Conservation (phyloP, 2,329 filamentous ascomycete species). For the Fusarium kyushuense region DNA sequence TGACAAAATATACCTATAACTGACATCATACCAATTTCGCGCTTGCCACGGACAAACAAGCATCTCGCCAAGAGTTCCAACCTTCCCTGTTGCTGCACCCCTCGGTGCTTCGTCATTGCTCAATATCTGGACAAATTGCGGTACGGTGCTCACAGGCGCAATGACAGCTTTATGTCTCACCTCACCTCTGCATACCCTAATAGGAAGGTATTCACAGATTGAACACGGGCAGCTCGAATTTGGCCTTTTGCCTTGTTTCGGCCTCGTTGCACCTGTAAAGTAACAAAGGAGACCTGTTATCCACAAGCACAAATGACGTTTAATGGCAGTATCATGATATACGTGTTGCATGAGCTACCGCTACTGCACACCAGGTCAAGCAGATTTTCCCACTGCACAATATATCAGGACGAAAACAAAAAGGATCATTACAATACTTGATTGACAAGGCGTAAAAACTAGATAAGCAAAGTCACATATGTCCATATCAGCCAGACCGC, state of each 20-base stretch:
- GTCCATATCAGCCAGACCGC: constrained; percentile 20
- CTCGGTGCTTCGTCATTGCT: not conserved
- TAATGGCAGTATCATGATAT: too few relatives aligned
- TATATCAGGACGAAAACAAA: not conserved
- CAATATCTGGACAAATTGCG: not conserved
- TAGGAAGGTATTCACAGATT: not conserved
- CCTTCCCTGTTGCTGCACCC: not conserved
- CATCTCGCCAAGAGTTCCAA: not conserved
- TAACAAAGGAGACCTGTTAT: not conserved
- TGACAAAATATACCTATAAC: not conserved
- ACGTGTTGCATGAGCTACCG: not conserved
- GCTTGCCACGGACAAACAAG: not conserved
- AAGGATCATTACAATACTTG: constrained; percentile 30
- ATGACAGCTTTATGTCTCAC: not conserved
- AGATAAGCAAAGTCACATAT: constrained; percentile 31
- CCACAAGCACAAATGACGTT: not conserved
- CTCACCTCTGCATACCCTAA: not conserved
- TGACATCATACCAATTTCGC: not conserved
- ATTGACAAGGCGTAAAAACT: constrained; percentile 32
- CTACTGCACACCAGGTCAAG: not conserved
- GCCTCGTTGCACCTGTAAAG: not conserved
- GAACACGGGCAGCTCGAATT: not conserved
- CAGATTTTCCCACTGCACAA: not conserved
- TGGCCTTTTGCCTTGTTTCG: constrained; percentile 2
- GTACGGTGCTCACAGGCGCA: not conserved